Evolutionary conservation across 2,329 filamentous ascomycete species (phyloP).

Genomic region (Trichophyton verrucosum): DNA sequence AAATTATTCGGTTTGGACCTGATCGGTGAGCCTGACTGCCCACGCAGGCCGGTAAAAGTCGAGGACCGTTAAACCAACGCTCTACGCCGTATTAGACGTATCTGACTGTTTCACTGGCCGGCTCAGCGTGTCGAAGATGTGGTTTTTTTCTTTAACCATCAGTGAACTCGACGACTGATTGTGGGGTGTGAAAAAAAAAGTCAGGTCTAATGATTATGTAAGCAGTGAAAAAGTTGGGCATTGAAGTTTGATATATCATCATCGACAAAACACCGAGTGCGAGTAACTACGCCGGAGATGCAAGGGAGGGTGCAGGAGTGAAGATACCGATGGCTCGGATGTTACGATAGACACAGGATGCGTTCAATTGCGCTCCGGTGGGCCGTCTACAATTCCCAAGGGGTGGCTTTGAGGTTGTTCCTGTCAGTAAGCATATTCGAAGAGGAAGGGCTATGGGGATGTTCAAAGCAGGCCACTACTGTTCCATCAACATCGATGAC

Average conservation of each 20-base stretch:
- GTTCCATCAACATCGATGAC: conserved; percentile 22
- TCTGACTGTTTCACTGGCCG: conserved; percentile 7
- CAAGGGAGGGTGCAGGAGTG: too few relatives aligned
- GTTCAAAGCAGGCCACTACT: conserved; percentile 21
- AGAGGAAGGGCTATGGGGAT: conserved; percentile 18
- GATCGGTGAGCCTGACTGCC: conserved; percentile 8
- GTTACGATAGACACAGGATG: neutral
- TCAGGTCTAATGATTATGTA: neutral
- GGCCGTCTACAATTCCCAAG: conserved; percentile 15
- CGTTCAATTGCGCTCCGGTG: neutral
- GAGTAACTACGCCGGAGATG: too few relatives aligned
- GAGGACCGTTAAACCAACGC: neutral
- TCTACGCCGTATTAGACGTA: neutral
- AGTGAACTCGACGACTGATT: neutral
- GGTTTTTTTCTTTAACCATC: conserved; percentile 13
- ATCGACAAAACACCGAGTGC: too few relatives aligned
- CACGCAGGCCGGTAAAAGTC: conserved; percentile 4
- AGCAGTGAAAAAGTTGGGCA: neutral
- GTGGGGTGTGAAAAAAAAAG: conserved; percentile 6
- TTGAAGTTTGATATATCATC: too few relatives aligned
- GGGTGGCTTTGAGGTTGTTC: conserved; percentile 15
- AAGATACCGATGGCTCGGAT: neutral
- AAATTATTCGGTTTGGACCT: neutral
- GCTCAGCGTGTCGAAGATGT: conserved; percentile 8
- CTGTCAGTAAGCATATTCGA: conserved; percentile 15